A percentile compares a stretch with the other conserved stretches of the same genome.
These are phyloP conservation scores for Lotus japonicus DNA, from an alignment of 306 rosid genomes.

Conservation along the genomic window DNA sequence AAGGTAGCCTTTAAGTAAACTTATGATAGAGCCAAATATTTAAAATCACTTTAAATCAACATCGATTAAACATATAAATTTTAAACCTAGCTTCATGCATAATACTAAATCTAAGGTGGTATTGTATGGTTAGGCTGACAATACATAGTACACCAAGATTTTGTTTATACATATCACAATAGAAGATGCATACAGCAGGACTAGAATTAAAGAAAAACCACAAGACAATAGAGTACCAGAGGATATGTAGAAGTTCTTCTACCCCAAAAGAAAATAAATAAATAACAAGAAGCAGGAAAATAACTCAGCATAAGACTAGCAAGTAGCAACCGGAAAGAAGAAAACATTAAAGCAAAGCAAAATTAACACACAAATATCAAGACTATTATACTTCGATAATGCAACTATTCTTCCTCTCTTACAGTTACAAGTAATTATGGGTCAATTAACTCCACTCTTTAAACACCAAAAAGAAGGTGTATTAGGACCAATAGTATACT, in stretches of 20 bases:
- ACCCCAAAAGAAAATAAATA: not conserved
- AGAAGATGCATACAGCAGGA: not conserved
- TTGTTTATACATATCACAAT: not conserved
- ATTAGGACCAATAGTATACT: not conserved
- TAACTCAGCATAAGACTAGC: not conserved
- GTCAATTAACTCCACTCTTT: too few species aligned
- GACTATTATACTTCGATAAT: too few species aligned
- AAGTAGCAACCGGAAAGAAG: not conserved
- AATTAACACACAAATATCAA: not conserved
- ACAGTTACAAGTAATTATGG: too few species aligned
- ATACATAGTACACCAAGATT: not conserved
- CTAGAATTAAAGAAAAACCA: not conserved
- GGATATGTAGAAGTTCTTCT: not conserved
- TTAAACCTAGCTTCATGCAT: not conserved
- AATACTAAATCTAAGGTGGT: not conserved
- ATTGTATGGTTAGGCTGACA: not conserved
- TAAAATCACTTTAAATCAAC: not conserved
- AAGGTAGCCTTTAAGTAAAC: not conserved
- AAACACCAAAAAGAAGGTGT: not conserved
- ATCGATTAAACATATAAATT: not conserved
- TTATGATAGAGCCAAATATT: not conserved
- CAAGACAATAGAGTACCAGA: not conserved
- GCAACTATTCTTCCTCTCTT: too few species aligned
- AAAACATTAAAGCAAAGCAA: not conserved
- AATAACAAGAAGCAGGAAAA: not conserved